Evolutionary conservation across 1,284 basidiomycete species (phyloP), one percentile per base, ranked within the genome.

Genomic region (Entoloma clypeatum): DNA sequence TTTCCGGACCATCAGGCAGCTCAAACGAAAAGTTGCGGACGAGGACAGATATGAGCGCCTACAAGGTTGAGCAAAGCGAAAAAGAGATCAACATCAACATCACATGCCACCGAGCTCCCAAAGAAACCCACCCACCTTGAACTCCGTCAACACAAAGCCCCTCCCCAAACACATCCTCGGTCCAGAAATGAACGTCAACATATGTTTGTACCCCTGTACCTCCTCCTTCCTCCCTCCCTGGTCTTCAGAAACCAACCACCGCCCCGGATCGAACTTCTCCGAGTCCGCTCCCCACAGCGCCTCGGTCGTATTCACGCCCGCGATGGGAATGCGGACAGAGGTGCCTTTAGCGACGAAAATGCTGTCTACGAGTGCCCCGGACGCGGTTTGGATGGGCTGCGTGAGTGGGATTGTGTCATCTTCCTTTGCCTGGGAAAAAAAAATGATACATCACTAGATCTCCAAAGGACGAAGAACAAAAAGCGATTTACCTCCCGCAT

Each of bases 381-480:
- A 48, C 3, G 53, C 44, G 0, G 66, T 67, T 7, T 43, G 51
- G 18, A 76, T 45, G 1, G 73, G 74, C 7, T 52, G 43, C 29
- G 58, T 62, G 41, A 80, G 64, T 0, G 75, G 77, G 16, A 81
- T 66, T 0, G 75, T 51, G 36, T 79, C 75, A 46, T 79, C 74
- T 63, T 75, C 55, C 17, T 57, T 43, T 1, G 54, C 75, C 72
- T 60, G 19, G 21, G 14, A 22, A 19, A 31, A n/a, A 2, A 17
- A n/a, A 21, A 28, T 18, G 18, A 21, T 3, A 27, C 7, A 14
- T 17, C n/a, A n/a, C n/a, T n/a, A 17, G 9, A 36, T 8, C n/a
- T 22, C 32, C 11, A 22, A n/a, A 11, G 26, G 7, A 4, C 17
- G 13, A 14, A 16, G 10, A 3, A 6, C 3, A 4, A 36, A 39